Evolutionary conservation across 2,329 filamentous ascomycete genomes (phyloP).

Genomic region (Didymella segeticola): DNA sequence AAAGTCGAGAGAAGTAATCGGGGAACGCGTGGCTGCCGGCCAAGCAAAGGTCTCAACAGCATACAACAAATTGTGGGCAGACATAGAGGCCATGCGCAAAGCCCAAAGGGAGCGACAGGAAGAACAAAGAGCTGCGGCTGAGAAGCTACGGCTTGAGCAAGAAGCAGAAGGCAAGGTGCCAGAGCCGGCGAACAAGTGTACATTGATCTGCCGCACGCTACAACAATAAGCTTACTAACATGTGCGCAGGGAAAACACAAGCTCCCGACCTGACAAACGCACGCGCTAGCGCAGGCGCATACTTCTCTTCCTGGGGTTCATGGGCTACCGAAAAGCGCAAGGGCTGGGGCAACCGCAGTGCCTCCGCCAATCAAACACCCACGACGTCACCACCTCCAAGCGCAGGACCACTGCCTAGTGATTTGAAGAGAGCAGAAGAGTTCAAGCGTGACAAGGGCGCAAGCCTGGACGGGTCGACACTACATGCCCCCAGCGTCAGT

Average conservation of each 20-base stretch:
- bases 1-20: slow-evolving; percentile 81
- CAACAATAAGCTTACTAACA: slow-evolving; percentile 3
- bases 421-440: slow-evolving; percentile 38
- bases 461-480: slow-evolving; percentile 14
- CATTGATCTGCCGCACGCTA: neutral
- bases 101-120: slow-evolving; percentile 70
- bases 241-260: slow-evolving; percentile 35
- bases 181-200: slow-evolving; percentile 32
- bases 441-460: slow-evolving; percentile 31
- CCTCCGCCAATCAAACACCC: slow-evolving; percentile 24
- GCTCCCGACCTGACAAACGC: slow-evolving; percentile 50
- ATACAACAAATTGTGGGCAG: slow-evolving; percentile 87
- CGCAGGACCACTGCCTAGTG: slow-evolving; percentile 26
- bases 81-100: slow-evolving; percentile 83
- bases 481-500: neutral
- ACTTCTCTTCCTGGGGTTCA: slow-evolving; percentile 67
- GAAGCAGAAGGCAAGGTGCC: slow-evolving; percentile 29
- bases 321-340: slow-evolving; percentile 77
- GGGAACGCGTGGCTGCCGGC: slow-evolving; percentile 87
- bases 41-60: slow-evolving; percentile 86
- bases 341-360: slow-evolving; percentile 36
- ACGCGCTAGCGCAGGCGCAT: slow-evolving; percentile 65
- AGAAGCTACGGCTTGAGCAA: slow-evolving; percentile 19
- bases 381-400: slow-evolving; percentile 29
- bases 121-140: slow-evolving; percentile 56